These are phyloP conservation scores for Boletellus deceptivus DNA, from an alignment of 1,284 basidiomycete genomes.

Conservation along the genomic window DNA sequence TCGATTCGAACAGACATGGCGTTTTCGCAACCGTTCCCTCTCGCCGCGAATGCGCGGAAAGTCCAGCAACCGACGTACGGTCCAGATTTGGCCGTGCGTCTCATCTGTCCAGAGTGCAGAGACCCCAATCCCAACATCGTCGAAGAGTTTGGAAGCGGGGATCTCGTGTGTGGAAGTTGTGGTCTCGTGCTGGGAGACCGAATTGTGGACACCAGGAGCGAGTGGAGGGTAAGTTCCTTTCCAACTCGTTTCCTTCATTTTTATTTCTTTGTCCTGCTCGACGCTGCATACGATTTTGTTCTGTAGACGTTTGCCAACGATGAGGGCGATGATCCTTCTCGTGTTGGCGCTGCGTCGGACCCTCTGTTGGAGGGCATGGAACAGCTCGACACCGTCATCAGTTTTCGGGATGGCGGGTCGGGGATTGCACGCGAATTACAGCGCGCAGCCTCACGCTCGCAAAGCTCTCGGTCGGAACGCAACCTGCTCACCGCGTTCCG, in stretches of 20 bases:
- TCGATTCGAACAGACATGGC: slow-evolving; percentile 44
- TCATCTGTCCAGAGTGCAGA: slow-evolving; percentile 94
- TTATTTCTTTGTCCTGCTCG: slow-evolving; percentile 16
- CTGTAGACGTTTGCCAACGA: slow-evolving; percentile 96
- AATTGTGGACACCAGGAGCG: slow-evolving; percentile 96
- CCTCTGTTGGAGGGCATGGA: slow-evolving; percentile 93
- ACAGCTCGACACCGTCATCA: slow-evolving; percentile 92
- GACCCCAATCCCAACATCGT: slow-evolving; percentile 91
- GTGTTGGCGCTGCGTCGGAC: slow-evolving; percentile 96
- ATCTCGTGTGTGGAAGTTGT: slow-evolving; percentile 96
- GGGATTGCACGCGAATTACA: slow-evolving; percentile 92
- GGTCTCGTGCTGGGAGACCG: slow-evolving; percentile 94
- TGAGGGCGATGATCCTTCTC: slow-evolving; percentile 98
- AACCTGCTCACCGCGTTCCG: slow-evolving; percentile 86
- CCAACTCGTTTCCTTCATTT: no score
- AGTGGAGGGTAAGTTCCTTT: slow-evolving; percentile 84
- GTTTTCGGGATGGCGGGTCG: slow-evolving; percentile 91
- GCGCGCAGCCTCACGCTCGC: slow-evolving; percentile 81
- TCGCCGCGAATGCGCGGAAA: slow-evolving; percentile 52
- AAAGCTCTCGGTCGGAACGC: slow-evolving; percentile 77
- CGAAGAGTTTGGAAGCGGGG: slow-evolving; percentile 97
- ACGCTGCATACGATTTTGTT: slow-evolving; percentile 25
- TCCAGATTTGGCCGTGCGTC: slow-evolving; percentile 83
- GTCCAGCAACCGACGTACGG: slow-evolving; percentile 59
- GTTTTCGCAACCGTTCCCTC: slow-evolving; percentile 68